These are phyloP conservation scores for Zygosaccharomyces pseudobailii DNA, from an alignment of 1,139 yeast species.

Conservation along the genomic window DNA sequence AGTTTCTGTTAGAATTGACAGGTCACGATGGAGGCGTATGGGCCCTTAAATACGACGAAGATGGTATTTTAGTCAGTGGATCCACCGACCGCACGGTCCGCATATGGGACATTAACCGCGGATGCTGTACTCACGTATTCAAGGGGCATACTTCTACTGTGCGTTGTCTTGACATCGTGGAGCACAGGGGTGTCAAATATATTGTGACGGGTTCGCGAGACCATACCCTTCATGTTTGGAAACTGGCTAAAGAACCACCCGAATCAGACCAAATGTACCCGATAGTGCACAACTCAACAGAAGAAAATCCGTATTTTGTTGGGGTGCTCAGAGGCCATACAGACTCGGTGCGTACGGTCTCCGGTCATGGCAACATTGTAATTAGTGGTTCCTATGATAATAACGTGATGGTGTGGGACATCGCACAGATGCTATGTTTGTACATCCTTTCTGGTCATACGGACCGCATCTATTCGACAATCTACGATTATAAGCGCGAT, in stretches of 20 bases:
- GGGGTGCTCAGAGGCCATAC: slow-evolving; percentile 81
- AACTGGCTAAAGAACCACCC: slow-evolving; percentile 56
- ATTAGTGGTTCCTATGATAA: slow-evolving; percentile 91
- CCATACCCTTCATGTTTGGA: slow-evolving; percentile 85
- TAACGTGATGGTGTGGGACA: slow-evolving; percentile 89
- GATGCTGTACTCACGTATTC: slow-evolving; percentile 63
- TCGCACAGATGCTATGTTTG: slow-evolving; percentile 66
- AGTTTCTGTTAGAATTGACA: slow-evolving; percentile 56
- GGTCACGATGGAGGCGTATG: slow-evolving; percentile 99
- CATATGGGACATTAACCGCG: slow-evolving; percentile 68
- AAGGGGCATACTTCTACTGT: slow-evolving; percentile 92
- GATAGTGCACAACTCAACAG: slow-evolving; percentile 38
- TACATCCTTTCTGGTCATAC: slow-evolving; percentile 78
- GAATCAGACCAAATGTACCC: slow-evolving; percentile 31
- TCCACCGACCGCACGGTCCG: slow-evolving; percentile 89
- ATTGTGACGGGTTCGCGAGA: slow-evolving; percentile 90
- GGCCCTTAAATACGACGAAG: slow-evolving; percentile 75
- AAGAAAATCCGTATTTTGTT: slow-evolving; percentile 66
- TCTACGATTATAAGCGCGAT: slow-evolving; percentile 67
- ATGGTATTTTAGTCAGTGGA: slow-evolving; percentile 70
- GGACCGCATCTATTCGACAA: slow-evolving; percentile 82
- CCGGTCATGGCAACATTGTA: slow-evolving; percentile 79
- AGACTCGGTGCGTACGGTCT: slow-evolving; percentile 80
- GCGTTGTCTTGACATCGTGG: slow-evolving; percentile 79
- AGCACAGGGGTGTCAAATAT: slow-evolving; percentile 55